Percentiles rank a stretch among this genome's conserved stretches.
Evolutionary conservation across 139 green algal species (phyloP).

Genomic region (Coelastrella sp.): DNA sequence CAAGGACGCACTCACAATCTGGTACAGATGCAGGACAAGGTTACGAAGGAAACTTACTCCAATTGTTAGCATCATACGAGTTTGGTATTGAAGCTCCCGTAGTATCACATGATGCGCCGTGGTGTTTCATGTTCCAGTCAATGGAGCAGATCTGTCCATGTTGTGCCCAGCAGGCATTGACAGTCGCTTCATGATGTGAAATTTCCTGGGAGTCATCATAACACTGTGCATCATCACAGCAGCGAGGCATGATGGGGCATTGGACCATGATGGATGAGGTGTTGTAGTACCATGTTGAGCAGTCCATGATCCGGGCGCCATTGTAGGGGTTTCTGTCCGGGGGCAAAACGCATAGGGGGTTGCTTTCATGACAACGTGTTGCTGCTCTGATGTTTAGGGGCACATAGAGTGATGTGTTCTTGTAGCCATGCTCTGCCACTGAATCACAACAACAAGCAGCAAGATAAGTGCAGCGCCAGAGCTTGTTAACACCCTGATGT

Average conservation of each 20-base stretch:
- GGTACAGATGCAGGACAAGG: too few species aligned
- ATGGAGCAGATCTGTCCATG: not conserved
- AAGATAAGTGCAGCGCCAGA: too few species aligned
- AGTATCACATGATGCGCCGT: not conserved
- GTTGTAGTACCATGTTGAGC: constrained; percentile 24
- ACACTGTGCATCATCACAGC: constrained; percentile 23
- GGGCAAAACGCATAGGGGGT: not conserved
- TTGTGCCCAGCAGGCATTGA: not conserved
- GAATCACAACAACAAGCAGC: not conserved
- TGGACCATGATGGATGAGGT: not conserved
- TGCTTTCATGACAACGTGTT: not conserved
- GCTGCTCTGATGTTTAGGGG: constrained; percentile 2
- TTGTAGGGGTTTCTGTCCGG: not conserved
- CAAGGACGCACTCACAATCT: not conserved
- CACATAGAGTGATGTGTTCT: not conserved
- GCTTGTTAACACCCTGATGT: too few species aligned
- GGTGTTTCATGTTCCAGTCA: not conserved
- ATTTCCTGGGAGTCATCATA: not conserved
- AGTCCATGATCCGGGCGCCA: not conserved
- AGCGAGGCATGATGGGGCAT: constrained; percentile 2
- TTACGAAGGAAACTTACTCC: not conserved
- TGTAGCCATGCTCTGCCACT: constrained; percentile 14
- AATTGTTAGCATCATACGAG: not conserved
- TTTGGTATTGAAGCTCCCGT: not conserved
- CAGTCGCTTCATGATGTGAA: not conserved